phyloP scores from a whole-genome alignment of 768 basidiomycete species.

The Daedaleopsis sinensis region DNA sequence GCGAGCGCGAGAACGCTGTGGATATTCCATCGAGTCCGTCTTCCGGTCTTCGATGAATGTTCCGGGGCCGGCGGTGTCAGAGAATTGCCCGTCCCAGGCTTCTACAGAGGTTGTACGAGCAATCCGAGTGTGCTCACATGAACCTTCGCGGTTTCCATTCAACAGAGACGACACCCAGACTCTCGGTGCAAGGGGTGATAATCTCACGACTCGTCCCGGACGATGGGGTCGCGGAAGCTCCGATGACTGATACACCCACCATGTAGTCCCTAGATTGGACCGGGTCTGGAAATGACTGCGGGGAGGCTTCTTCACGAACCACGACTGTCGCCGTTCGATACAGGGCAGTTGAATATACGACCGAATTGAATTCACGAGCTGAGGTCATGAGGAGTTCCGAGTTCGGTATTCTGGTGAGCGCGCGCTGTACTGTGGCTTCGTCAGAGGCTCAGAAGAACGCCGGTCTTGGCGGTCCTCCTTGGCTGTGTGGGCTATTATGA shows the following conservation, averaged over 20 bases:
- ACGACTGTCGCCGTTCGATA: no score
- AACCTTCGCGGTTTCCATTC: neutral
- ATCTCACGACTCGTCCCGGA: conserved; percentile 16
- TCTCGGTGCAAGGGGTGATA: neutral
- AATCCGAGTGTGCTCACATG: neutral
- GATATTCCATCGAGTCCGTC: neutral
- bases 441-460: neutral
- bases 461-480: neutral
- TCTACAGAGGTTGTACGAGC: neutral
- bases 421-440: neutral
- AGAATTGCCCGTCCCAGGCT: neutral
- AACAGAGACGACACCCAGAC: neutral
- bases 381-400: no score
- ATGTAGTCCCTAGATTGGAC: neutral
- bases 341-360: no score
- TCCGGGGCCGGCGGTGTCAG: neutral
- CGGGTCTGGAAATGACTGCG: neutral
- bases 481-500: neutral
- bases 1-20: neutral
- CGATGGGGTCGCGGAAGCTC: conserved; percentile 2
- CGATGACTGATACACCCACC: neutral
- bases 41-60: neutral
- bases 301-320: no score
- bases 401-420: no score
- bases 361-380: no score